Evolutionary conservation across 345 rosid species (phyloP), one percentile per base, ranked within the genome.

Genomic region (Microcos paniculata): DNA sequence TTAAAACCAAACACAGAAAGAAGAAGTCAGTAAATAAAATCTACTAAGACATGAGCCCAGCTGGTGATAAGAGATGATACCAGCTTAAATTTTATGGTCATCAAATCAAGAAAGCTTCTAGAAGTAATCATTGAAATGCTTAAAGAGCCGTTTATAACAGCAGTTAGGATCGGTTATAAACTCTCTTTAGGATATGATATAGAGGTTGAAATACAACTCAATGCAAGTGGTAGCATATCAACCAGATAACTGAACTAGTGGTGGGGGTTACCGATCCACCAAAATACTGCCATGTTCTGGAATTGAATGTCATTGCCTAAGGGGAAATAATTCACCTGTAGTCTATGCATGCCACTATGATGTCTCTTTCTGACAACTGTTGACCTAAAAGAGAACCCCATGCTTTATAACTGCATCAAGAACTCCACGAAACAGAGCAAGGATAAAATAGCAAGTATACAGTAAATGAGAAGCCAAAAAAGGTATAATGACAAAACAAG

Each of bases 331-430:
- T 2, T 73, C 77, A 93, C 99, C 99, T 89, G 92, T 96, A 96
- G 78, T 93, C 99, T 83, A 92, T 92, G 84, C 99, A 96, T 45
- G 99, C 99, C 26, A 96, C 99, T 42, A 93, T 89, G 62, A 92
- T 88, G 81, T 84, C 98, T 84, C 97, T 89, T 62, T 96, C 99
- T 69, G 97, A 86, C 78, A 96, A 84, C 62, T 96, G 98, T 73
- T 88, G 93, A 73, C 99, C 99, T 74, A 96, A 86, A 67, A 96
- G 99, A 75, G 96, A 92, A 69, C 99, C 98, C 99, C 99, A 93
- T 46, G 97, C 98, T 83, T 92, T 96, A 67, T 96, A 92, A 72
- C 99, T 96, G 91, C 83, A 88, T 78, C 70, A 86, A 80, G 70
- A 64, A 53, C 42, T 67, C 28, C 69, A 75, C 62, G 79, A 80